Evolutionary conservation across 108 stramenopile species (phyloP).

Genomic region (Cyclotella baltica): DNA sequence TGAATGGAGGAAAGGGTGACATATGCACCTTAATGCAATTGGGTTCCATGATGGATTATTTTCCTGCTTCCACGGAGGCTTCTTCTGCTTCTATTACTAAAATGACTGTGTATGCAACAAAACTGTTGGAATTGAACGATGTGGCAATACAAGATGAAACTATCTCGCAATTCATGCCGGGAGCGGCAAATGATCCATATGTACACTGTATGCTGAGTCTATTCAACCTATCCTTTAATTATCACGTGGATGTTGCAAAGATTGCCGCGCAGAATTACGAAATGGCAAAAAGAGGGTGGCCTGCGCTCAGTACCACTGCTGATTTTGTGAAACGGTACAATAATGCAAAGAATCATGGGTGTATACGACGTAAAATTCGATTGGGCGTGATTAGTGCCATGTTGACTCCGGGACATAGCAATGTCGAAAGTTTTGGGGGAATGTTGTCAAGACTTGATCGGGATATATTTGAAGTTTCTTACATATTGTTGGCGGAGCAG

Average conservation of each 20-base stretch:
- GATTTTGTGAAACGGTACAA: constrained; percentile 21
- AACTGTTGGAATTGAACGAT: background rate
- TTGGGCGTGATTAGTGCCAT: constrained; percentile 27
- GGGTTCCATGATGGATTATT: background rate
- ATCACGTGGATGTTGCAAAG: constrained; percentile 38
- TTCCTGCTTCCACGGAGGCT: background rate
- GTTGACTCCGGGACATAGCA: constrained; percentile 27
- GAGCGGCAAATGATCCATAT: background rate
- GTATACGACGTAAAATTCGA: background rate
- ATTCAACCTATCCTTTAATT: constrained; percentile 42
- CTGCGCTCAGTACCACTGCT: constrained; percentile 29
- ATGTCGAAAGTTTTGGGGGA: constrained; percentile 41
- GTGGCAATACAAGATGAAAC: background rate
- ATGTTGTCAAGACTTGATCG: constrained; percentile 2
- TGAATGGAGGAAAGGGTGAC: background rate
- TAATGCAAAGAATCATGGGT: background rate
- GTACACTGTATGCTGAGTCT: background rate
- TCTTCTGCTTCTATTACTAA: background rate
- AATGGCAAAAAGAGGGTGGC: constrained; percentile 29
- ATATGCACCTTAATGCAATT: background rate
- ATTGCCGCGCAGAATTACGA: constrained; percentile 31
- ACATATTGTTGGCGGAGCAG: background rate
- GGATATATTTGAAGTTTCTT: background rate
- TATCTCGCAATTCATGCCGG: background rate
- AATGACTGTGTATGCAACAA: background rate